Conservation (phyloP, 2,329 filamentous ascomycete genomes). For the Sporothrix pseudoabietina region DNA sequence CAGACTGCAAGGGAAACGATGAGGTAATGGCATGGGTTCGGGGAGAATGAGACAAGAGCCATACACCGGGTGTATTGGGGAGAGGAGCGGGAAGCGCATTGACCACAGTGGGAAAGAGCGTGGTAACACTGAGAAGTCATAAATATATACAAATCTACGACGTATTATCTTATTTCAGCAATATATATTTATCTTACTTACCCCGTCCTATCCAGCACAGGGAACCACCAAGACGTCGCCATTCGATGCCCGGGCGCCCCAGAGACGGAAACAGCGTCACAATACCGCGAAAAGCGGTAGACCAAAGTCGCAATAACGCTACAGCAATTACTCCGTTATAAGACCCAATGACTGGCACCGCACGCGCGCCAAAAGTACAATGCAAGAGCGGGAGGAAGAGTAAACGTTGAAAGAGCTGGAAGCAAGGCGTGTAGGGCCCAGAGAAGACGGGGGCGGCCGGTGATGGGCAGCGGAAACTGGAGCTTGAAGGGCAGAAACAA, state of each 20-base stretch:
- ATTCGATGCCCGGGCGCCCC: not conserved
- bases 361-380: not conserved
- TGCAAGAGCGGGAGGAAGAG: constrained; percentile 24
- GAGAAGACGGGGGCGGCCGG: constrained; percentile 11
- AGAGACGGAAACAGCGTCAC: constrained; percentile 12
- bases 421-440: not conserved
- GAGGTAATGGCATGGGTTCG: constrained; percentile 31
- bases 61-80: constrained; percentile 18
- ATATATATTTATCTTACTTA: constrained; percentile 13
- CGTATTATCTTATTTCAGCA: not conserved
- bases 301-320: constrained; percentile 5
- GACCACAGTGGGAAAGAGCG: not conserved
- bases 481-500: not conserved
- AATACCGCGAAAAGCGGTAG: not conserved
- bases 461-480: not conserved
- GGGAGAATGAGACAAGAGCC: constrained; percentile 26
- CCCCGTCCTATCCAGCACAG: not conserved
- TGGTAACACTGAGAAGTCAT: not conserved
- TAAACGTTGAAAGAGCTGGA: constrained; percentile 21
- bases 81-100: not conserved
- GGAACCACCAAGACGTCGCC: not conserved
- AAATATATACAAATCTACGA: not conserved
- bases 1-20: not conserved
- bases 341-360: not conserved
- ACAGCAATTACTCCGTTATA: not conserved